Evolutionary conservation across 2,329 filamentous ascomycete species (phyloP).

Genomic region (Metarhizium humberi): DNA sequence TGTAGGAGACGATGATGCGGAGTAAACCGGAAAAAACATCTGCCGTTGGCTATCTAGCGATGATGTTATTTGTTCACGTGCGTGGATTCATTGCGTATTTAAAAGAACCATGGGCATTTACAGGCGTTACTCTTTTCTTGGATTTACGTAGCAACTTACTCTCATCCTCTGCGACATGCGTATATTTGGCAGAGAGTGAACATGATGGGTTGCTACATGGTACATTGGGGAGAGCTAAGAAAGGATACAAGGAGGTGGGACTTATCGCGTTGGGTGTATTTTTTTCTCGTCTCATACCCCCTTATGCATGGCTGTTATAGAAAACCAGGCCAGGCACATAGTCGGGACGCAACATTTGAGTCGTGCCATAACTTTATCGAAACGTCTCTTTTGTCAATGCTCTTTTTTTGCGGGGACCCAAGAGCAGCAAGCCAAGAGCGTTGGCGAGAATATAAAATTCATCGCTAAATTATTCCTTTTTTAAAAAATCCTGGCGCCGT

Average conservation of each 20-base stretch:
- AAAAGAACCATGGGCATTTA: slow-evolving; percentile 2
- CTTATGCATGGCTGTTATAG: background rate
- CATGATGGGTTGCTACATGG: background rate
- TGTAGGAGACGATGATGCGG: slow-evolving; percentile 42
- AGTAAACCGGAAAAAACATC: slow-evolving; percentile 13
- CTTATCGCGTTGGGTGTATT: background rate
- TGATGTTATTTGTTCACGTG: background rate
- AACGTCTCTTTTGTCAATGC: slow-evolving; percentile 1
- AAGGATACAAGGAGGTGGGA: background rate
- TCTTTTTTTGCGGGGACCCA: background rate
- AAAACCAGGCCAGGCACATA: background rate
- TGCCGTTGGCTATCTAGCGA: background rate
- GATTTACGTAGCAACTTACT: background rate
- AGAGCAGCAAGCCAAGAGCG: background rate
- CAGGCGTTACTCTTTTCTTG: slow-evolving; percentile 4
- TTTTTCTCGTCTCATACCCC: background rate
- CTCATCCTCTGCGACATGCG: background rate
- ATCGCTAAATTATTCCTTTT: background rate
- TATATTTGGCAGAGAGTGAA: background rate
- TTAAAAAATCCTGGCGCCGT: background rate
- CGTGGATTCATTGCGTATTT: background rate
- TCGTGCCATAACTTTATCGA: background rate
- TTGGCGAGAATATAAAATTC: background rate
- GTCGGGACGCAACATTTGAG: background rate
- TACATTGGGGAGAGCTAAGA: background rate